These are phyloP conservation scores for Exophiala sideris DNA, from an alignment of 2,329 filamentous ascomycete species.

Conservation along the genomic window DNA sequence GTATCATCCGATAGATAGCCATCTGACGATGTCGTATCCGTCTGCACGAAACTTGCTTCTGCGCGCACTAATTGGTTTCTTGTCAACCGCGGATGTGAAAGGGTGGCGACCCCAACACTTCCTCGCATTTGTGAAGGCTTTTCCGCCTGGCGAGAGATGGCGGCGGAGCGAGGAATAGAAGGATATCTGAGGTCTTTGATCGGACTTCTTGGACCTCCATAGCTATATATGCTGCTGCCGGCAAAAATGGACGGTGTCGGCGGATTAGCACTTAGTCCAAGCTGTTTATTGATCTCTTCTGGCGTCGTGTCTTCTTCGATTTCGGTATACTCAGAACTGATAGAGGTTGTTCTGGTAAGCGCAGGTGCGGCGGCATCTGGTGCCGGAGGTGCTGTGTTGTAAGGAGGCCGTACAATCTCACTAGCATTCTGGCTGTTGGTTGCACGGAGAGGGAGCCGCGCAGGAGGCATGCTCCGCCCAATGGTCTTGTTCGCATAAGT, in stretches of 20 bases:
- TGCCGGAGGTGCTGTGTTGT: not conserved
- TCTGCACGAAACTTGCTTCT: slow-evolving; percentile 17
- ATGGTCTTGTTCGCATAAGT: slow-evolving; percentile 18
- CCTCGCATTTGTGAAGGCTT: slow-evolving; percentile 33
- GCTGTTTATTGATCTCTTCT: slow-evolving; percentile 20
- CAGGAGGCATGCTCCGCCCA: slow-evolving; percentile 13
- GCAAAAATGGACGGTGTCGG: slow-evolving; percentile 20
- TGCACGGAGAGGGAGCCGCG: slow-evolving; percentile 10
- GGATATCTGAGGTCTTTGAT: slow-evolving; percentile 28
- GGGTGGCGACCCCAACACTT: slow-evolving; percentile 9
- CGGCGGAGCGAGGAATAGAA: slow-evolving; percentile 23
- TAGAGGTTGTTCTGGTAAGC: slow-evolving; percentile 11
- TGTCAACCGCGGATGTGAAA: not conserved
- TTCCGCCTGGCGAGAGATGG: slow-evolving; percentile 31
- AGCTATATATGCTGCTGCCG: slow-evolving; percentile 28
- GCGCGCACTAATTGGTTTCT: slow-evolving; percentile 15
- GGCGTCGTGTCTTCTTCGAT: slow-evolving; percentile 26
- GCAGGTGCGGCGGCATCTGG: not conserved
- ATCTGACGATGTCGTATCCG: slow-evolving; percentile 22
- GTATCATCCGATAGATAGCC: slow-evolving; percentile 21
- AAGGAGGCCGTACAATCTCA: no score
- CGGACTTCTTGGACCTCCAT: slow-evolving; percentile 23
- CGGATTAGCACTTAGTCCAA: slow-evolving; percentile 24
- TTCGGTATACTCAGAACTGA: slow-evolving; percentile 32
- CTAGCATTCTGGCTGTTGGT: not conserved